These are phyloP conservation scores for Dicorynia guianensis DNA, from an alignment of 306 rosid species.

Conservation along the genomic window DNA sequence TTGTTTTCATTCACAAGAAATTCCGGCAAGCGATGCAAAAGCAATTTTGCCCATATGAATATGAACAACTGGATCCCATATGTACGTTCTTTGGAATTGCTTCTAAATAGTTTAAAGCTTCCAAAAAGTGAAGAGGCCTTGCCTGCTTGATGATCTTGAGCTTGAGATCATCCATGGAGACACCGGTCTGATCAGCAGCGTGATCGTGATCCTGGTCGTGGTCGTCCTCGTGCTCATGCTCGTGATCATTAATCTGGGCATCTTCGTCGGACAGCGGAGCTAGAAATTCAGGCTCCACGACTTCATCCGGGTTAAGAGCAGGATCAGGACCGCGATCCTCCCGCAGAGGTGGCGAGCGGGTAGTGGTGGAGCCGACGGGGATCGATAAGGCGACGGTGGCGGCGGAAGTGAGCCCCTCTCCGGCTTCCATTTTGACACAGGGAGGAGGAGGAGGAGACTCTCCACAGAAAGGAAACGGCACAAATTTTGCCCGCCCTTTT, in stretches of 20 bases:
- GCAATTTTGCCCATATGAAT: too few species aligned
- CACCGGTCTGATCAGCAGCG: constrained; percentile 43
- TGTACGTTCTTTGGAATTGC: background rate
- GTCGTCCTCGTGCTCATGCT: constrained; percentile 41
- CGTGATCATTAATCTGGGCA: constrained; percentile 36
- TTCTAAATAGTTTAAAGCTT: background rate
- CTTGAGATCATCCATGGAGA: constrained; percentile 81
- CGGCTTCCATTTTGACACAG: constrained; percentile 66
- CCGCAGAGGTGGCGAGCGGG: constrained; percentile 48
- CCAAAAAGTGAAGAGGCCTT: background rate
- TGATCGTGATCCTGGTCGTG: constrained; percentile 45
- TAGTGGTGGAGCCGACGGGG: background rate
- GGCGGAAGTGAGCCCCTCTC: constrained; percentile 52
- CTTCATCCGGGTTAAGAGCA: constrained; percentile 43
- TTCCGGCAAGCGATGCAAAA: too few species aligned
- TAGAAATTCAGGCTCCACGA: constrained; percentile 51
- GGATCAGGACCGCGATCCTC: constrained; percentile 37
- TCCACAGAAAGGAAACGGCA: constrained; percentile 16
- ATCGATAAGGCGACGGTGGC: background rate
- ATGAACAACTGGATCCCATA: too few species aligned
- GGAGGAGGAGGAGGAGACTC: constrained; percentile 14
- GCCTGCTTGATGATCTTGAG: constrained; percentile 83
- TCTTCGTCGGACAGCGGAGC: constrained; percentile 64
- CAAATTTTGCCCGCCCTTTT: constrained; percentile 52
- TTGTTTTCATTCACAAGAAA: background rate